Base-by-base conservation (phyloP, 2,329 filamentous ascomycete genomes). In the Sporothrix inflata region DNA sequence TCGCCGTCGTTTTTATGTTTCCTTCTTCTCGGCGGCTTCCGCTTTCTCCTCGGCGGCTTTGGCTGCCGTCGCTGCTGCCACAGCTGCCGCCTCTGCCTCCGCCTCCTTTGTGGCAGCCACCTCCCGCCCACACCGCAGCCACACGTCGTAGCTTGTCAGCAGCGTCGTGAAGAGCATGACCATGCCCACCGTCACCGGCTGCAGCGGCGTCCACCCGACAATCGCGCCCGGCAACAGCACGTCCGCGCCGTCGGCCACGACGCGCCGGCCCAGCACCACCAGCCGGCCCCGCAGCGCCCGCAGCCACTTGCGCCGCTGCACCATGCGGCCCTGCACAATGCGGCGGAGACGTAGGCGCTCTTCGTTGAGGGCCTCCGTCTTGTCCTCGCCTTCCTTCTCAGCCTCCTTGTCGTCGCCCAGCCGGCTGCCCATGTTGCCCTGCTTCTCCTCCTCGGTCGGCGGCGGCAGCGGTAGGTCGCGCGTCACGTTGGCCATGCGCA, bases 91-190 rank as follows among this genome's bases (percentile, higher is more conserved):
- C 3, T 19, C 51, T 42, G 14, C 4, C 53, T 24, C 19, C 7
- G 47, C 45, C 21, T 34, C 67, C 30, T 66, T 66, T 27, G 27
- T 30, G 1, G 19, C 11, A 1, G 53, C 57, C 66, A 71, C 53
- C 7, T 75, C 63, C 14, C 24, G 38, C 0, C 73, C 73, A n/a
- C 73, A 74, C 21, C 74, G 73, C 72, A 86, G 84, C 91, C 91
- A 93, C 2, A 90, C 86, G 75, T 89, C 87, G 74, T 82, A 78
- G 1, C 86, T 85, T 11, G 89, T 89, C 61, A 93, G 77, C 4
- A 91, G 61, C 0, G 90, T 91, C 68, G 89, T 90, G 27, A 87
- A 76, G 24, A 91, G 80, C 85, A 90, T 91, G 9, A 85, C 85
- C 14, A 85, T 71, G 0, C 88, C 89, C 1, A 92, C 85, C 1